phyloP scores from a whole-genome alignment of 2,329 filamentous ascomycete species.

The Aotearoamyces nothofagi region DNA sequence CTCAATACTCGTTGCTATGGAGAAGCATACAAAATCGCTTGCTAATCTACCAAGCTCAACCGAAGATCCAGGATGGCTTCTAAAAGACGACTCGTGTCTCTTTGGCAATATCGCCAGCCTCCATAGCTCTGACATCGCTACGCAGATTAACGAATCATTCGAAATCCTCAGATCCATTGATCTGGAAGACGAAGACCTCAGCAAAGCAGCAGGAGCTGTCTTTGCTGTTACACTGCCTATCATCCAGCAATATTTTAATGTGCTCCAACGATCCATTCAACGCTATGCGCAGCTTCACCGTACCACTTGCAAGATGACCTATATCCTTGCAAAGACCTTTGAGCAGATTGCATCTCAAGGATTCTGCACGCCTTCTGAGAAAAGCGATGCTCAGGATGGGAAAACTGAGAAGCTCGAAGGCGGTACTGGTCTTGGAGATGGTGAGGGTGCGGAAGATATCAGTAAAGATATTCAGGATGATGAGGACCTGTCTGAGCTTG shows the following conservation, averaged over 20 bases:
- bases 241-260: constrained; percentile 53
- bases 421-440: constrained; percentile 87
- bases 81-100: constrained; percentile 20
- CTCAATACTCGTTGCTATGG: constrained; percentile 63
- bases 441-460: constrained; percentile 91
- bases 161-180: constrained; percentile 28
- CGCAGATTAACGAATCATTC: constrained; percentile 27
- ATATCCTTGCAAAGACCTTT: constrained; percentile 63
- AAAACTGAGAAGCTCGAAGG: constrained; percentile 70
- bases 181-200: constrained; percentile 23
- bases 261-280: constrained; percentile 41
- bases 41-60: constrained; percentile 37
- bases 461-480: constrained; percentile 93
- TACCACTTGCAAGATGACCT: constrained; percentile 58
- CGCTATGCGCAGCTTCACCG: constrained; percentile 51
- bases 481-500: constrained; percentile 82
- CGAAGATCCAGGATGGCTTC: constrained; percentile 49
- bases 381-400: constrained; percentile 52
- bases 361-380: constrained; percentile 82
- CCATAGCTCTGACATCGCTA: constrained; percentile 11
- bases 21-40: constrained; percentile 47
- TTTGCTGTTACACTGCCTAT: constrained; percentile 54
- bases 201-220: constrained; percentile 36
- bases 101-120: constrained; percentile 14
- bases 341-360: constrained; percentile 67